A percentile compares a stretch with the other conserved stretches of the same genome.
Evolutionary conservation across 75 land plant species (phyloP).

Genomic region (Adiantum capillusveneris): DNA sequence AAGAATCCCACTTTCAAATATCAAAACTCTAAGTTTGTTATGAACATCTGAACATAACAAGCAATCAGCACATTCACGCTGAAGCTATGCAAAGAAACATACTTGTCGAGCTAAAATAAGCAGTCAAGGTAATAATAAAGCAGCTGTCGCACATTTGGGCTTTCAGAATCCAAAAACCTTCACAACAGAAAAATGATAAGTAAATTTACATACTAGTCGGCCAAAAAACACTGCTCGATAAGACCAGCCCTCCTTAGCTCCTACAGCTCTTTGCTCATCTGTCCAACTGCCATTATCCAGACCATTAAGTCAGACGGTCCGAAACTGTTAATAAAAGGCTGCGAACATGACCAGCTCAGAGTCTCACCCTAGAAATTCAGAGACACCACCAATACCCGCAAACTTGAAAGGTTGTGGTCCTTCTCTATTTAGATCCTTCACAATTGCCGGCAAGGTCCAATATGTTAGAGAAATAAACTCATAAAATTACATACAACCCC

Average conservation of each 20-base stretch:
- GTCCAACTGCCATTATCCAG: conserved; percentile 57
- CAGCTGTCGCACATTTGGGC: too few species aligned
- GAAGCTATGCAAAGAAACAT: too few species aligned
- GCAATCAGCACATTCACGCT: too few species aligned
- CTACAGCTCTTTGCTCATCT: conserved; percentile 75
- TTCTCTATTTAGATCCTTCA: conserved; percentile 76
- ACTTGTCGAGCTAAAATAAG: too few species aligned
- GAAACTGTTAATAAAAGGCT: background rate
- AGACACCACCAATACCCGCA: conserved; percentile 91
- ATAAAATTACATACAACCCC: too few species aligned
- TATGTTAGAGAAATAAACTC: too few species aligned
- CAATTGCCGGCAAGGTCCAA: background rate
- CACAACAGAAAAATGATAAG: too few species aligned
- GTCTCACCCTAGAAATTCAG: conserved; percentile 85
- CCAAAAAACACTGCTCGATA: conserved; percentile 65
- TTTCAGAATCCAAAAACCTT: too few species aligned
- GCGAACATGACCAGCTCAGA: background rate
- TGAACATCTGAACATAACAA: too few species aligned
- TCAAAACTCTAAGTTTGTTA: too few species aligned
- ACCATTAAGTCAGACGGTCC: background rate
- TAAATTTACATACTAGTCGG: conserved; percentile 49
- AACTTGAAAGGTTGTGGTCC: conserved; percentile 80
- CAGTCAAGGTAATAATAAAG: too few species aligned
- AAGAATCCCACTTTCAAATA: too few species aligned
- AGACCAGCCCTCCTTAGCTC: conserved; percentile 78